Conservation (phyloP, 129 eudicot genomes). For the Chrysanthemum lavandulifolium region DNA sequence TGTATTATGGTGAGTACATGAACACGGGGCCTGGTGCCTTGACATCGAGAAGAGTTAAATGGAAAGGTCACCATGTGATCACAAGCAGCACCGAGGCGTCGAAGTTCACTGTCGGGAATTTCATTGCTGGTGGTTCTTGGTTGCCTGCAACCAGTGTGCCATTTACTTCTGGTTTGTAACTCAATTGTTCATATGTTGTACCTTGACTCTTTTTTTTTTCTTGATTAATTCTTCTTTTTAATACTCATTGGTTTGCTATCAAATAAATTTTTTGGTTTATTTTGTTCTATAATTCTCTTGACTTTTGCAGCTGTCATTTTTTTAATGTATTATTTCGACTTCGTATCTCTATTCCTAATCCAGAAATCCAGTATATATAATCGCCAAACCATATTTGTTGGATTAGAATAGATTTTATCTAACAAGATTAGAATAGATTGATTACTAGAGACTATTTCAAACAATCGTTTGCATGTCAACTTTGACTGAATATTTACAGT, state of each 20-base stretch:
- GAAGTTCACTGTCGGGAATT: conserved; percentile 50
- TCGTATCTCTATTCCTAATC: no score
- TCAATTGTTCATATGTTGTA: conserved; percentile 25
- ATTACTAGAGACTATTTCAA: no score
- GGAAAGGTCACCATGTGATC: conserved; percentile 58
- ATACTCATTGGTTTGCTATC: neutral
- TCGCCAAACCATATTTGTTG: no score
- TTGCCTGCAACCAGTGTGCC: conserved; percentile 55
- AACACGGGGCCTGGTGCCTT: conserved; percentile 57
- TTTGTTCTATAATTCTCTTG: no score
- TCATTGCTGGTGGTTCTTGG: conserved; percentile 58
- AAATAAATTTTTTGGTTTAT: neutral
- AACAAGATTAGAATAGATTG: no score
- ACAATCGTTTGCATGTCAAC: no score
- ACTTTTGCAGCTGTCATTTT: no score
- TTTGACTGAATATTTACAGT: no score
- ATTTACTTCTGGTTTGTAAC: conserved; percentile 49
- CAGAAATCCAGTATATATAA: no score
- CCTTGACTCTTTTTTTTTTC: neutral
- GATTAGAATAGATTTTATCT: no score
- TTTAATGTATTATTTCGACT: no score
- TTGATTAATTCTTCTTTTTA: neutral
- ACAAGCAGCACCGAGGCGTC: conserved; percentile 47
- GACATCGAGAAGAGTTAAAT: conserved; percentile 44
- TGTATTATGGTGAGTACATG: conserved; percentile 61